Percentiles rank a stretch among this genome's conserved stretches.
phyloP scores from a whole-genome alignment of 208 protist genomes.

The Crithidia brevicula region DNA sequence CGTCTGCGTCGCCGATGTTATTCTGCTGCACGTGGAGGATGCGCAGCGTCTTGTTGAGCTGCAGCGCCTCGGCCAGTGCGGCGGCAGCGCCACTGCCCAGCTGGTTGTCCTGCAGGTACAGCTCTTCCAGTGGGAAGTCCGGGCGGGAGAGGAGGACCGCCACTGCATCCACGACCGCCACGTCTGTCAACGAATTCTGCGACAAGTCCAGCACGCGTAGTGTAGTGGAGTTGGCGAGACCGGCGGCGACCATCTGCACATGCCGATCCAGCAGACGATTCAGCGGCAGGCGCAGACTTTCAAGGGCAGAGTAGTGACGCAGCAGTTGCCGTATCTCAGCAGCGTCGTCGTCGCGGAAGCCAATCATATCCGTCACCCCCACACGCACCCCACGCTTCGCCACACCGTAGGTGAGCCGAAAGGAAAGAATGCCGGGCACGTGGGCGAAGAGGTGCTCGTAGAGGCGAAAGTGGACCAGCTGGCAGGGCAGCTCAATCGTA shows the following conservation, averaged over 20 bases:
- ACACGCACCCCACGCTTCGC: constrained; percentile 61
- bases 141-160: constrained; percentile 69
- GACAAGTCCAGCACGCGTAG: constrained; percentile 86
- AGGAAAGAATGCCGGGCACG: constrained; percentile 60
- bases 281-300: constrained; percentile 63
- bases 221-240: constrained; percentile 59
- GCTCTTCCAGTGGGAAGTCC: constrained; percentile 70
- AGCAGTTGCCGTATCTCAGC: constrained; percentile 60
- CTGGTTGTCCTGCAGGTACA: constrained; percentile 83
- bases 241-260: constrained; percentile 61
- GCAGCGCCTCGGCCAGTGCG: constrained; percentile 71
- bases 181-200: constrained; percentile 81
- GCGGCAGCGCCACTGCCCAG: constrained; percentile 61
- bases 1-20: constrained; percentile 69
- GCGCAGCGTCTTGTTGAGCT: constrained; percentile 77
- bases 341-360: constrained; percentile 80
- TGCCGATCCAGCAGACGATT: constrained; percentile 68
- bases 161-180: constrained; percentile 54
- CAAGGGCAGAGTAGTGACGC: constrained; percentile 46
- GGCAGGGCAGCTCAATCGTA: constrained; percentile 66
- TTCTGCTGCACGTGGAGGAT: constrained; percentile 84
- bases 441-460: constrained; percentile 72
- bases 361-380: constrained; percentile 66
- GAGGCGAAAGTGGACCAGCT: constrained; percentile 71
- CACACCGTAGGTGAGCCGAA: constrained; percentile 82